Evolutionary conservation across 257 asterid genomes (phyloP), one percentile per base, ranked within the genome.

Genomic region (Euphrasia confusa): DNA sequence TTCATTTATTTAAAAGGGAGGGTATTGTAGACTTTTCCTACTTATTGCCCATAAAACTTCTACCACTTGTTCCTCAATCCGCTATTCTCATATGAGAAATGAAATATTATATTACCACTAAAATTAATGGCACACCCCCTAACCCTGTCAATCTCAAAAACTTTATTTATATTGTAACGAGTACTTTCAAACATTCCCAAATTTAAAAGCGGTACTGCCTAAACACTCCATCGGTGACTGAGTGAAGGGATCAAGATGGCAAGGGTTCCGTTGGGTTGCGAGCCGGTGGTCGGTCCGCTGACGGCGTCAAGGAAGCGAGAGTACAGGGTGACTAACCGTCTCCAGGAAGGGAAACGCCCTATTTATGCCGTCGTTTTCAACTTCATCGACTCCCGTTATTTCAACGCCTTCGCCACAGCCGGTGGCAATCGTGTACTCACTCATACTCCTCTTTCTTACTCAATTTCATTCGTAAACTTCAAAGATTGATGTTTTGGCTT

Each of bases 331-430:
- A 89, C 99, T 58, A 92, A 88, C 58, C 70, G 90, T 39, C 95
- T 92, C 57, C 97, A 86, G 74, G 99, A 92, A 79, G 99, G 96
- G 73, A 86, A 84, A 68, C 95, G 95, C n/a, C 95, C 97, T 5
- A 70, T 92, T 2, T 92, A 92, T 79, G 95, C 96, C 73, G 88
- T 92, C 71, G 90, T 81, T 66, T 92, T 89, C 85, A 92, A 92
- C 72, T 92, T 89, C 84, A 83, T 92, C 15, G 97, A 89, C 72
- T 81, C 93, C 63, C 83, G 82, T 52, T 92, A 82, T 80, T 92
- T 79, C 80, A 83, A 80, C 70, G 95, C 88, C 77, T 86, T 92
- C 75, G 97, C 99, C 71, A 92, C 97, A 28, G 95, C 87, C 56
- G 96, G 99, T 4, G 99, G 99, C 52, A 84, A 89, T 80, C 90